Percentiles rank a stretch among this genome's conserved stretches.
These are phyloP conservation scores for Sequoia sempervirens DNA, from an alignment of 75 land plant species.

Conservation along the genomic window DNA sequence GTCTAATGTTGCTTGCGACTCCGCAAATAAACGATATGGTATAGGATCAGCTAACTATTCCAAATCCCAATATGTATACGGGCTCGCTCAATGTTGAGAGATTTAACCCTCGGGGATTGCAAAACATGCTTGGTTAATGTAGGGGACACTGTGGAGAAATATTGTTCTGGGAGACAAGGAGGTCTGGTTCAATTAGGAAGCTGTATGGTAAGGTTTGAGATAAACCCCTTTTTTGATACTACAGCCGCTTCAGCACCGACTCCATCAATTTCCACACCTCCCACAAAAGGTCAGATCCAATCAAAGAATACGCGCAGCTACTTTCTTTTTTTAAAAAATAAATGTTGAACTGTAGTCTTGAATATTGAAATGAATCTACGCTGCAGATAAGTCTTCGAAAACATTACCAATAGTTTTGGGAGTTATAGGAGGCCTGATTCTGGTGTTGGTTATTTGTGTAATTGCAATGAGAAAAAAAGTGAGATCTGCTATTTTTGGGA, in stretches of 20 bases:
- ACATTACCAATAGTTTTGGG: neutral
- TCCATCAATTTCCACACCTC: neutral
- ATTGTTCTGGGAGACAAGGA: neutral
- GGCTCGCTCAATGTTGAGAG: constrained; percentile 3
- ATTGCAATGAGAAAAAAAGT: neutral
- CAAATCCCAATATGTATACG: neutral
- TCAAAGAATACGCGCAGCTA: neutral
- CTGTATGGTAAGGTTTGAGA: neutral
- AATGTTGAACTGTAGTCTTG: too few species aligned
- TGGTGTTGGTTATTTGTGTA: neutral
- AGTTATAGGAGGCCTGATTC: neutral
- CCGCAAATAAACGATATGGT: neutral
- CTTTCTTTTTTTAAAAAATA: neutral
- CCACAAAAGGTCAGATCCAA: neutral
- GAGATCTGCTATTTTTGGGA: neutral
- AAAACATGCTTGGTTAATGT: neutral
- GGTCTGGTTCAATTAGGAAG: neutral
- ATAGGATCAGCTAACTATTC: too few species aligned
- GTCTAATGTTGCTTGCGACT: neutral
- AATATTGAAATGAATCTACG: neutral
- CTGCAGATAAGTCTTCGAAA: neutral
- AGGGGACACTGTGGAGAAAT: neutral
- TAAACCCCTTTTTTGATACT: neutral
- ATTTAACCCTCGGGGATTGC: neutral
- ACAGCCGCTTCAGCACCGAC: neutral